These are phyloP conservation scores for Entomortierella parvispora DNA, from an alignment of 192 early-diverging fungal genomes.

Conservation along the genomic window DNA sequence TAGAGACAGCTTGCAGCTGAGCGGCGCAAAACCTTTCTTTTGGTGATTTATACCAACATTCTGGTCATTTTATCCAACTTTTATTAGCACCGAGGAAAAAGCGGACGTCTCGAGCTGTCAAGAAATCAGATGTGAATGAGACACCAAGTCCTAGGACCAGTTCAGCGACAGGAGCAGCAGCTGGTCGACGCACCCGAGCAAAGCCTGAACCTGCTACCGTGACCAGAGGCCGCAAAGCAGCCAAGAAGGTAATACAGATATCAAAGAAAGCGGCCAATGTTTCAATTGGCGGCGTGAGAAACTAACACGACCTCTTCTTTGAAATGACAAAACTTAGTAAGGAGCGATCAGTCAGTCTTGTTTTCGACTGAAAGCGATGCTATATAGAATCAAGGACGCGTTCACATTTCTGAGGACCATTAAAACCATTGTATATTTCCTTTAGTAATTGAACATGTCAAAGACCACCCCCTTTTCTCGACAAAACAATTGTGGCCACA, in stretches of 20 bases:
- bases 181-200: conserved; percentile 27
- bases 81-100: conserved; percentile 41
- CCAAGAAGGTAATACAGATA: conserved; percentile 29
- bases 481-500: background rate
- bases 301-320: too few relatives aligned
- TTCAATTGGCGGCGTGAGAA: background rate
- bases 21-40: too few relatives aligned
- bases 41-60: background rate
- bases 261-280: too few relatives aligned
- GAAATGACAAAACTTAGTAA: too few relatives aligned
- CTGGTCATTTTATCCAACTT: too few relatives aligned
- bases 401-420: background rate
- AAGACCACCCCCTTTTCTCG: background rate
- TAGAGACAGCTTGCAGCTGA: too few relatives aligned
- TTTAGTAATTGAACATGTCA: too few relatives aligned
- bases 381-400: too few relatives aligned
- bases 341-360: too few relatives aligned
- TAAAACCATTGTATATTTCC: background rate
- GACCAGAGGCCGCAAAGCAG: conserved; percentile 42
- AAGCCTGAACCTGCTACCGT: conserved; percentile 29
- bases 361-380: too few relatives aligned
- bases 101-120: conserved; percentile 28
- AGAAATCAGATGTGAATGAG: conserved; percentile 50
- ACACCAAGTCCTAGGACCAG: conserved; percentile 45
- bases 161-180: conserved; percentile 10